Percentiles rank a stretch among this genome's conserved stretches.
Evolutionary conservation across 2,329 filamentous ascomycete genomes (phyloP).

Genomic region (Paraphaeosphaeria minitans): DNA sequence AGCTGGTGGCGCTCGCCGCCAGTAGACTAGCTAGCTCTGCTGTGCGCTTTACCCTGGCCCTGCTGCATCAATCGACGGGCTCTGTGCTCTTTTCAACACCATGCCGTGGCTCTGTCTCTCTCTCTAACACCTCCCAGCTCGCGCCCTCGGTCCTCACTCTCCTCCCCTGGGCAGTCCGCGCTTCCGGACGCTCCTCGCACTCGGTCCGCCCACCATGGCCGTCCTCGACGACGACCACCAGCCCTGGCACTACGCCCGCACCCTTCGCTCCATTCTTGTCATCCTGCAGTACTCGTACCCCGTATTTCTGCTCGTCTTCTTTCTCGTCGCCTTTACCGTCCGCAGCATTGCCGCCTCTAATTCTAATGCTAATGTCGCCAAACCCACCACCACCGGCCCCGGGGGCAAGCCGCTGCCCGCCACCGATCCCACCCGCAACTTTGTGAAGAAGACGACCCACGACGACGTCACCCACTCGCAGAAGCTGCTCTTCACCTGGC

Average conservation of each 20-base stretch:
- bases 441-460: constrained; percentile 53
- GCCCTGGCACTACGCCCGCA: constrained; percentile 26
- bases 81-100: constrained; percentile 12
- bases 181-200: neutral
- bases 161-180: constrained; percentile 5
- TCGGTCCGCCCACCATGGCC: constrained; percentile 21
- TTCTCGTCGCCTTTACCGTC: constrained; percentile 65
- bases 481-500: constrained; percentile 75
- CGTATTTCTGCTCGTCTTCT: constrained; percentile 67
- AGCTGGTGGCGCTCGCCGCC: neutral
- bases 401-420: constrained; percentile 86
- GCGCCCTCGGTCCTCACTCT: constrained; percentile 8
- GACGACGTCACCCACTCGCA: constrained; percentile 67
- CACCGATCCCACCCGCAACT: constrained; percentile 52
- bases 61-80: neutral
- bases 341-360: constrained; percentile 63
- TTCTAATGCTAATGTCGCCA: constrained; percentile 51
- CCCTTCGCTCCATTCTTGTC: constrained; percentile 24
- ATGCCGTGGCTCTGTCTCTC: constrained; percentile 14
- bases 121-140: constrained; percentile 18
- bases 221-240: constrained; percentile 17
- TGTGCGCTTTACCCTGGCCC: neutral
- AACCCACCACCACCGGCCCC: constrained; percentile 69
- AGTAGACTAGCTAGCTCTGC: neutral
- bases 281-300: constrained; percentile 65